A percentile compares a stretch with the other conserved stretches of the same genome.
phyloP scores from a whole-genome alignment of 2,329 filamentous ascomycete species.

The Aspergillus versicolor region DNA sequence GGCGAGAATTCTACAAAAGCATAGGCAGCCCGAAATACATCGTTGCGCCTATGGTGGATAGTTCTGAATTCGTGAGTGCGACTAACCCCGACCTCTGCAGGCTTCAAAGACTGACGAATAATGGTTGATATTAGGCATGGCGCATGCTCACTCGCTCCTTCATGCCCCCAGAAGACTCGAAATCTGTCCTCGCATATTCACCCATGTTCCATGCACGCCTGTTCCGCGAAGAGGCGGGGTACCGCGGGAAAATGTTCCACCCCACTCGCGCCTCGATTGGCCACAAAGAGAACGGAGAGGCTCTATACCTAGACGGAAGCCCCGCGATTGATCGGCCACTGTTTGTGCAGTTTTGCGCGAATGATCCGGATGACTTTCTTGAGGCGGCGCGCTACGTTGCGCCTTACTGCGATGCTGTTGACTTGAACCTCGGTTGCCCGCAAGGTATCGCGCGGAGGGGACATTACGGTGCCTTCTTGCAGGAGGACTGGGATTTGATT shows the following conservation, averaged over 20 bases:
- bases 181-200: conserved; percentile 78
- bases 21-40: conserved; percentile 89
- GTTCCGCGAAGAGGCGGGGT: conserved; percentile 73
- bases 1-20: conserved; percentile 89
- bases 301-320: conserved; percentile 78
- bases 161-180: conserved; percentile 64
- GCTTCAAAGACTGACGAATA: conserved; percentile 9
- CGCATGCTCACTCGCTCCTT: conserved; percentile 94
- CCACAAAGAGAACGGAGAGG: conserved; percentile 25
- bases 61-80: conserved; percentile 85
- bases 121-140: conserved; percentile 69
- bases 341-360: conserved; percentile 88
- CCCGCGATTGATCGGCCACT: conserved; percentile 80
- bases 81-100: not conserved
- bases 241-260: conserved; percentile 80
- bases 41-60: conserved; percentile 96
- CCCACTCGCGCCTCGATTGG: conserved; percentile 49
- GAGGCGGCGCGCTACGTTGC: conserved; percentile 73
- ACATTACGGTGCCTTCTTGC: conserved; percentile 89
- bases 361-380: conserved; percentile 48
- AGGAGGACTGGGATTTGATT: conserved; percentile 86
- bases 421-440: conserved; percentile 92
- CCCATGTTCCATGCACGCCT: conserved; percentile 96
- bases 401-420: conserved; percentile 90
- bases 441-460: conserved; percentile 92